Percentiles rank a stretch among this genome's conserved stretches.
Conservation (phyloP, 805 yeast genomes). For the Lachancea kluyveri region DNA sequence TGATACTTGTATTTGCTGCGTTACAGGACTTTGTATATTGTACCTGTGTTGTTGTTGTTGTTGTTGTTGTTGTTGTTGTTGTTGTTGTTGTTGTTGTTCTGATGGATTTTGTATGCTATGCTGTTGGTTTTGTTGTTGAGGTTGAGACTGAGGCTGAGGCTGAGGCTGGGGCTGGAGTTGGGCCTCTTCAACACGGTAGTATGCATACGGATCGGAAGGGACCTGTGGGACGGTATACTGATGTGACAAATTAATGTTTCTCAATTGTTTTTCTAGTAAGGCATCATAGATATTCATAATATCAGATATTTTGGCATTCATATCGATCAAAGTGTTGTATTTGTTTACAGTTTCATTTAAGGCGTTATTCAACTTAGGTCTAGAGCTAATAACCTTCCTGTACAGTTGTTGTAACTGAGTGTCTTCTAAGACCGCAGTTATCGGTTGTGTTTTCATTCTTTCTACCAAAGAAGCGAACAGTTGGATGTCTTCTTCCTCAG, state of each 20-base stretch:
- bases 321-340: conserved; percentile 60
- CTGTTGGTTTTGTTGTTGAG: conserved; percentile 10
- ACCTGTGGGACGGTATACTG: conserved; percentile 23
- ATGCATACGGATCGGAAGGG: conserved; percentile 24
- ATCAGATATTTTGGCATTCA: conserved; percentile 74
- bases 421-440: conserved; percentile 33
- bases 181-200: conserved; percentile 13
- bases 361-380: conserved; percentile 63
- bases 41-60: conserved; percentile 5
- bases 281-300: conserved; percentile 72
- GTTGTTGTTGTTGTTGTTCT: conserved; percentile 8
- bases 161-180: conserved; percentile 1
- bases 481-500: conserved; percentile 66
- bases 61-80: conserved; percentile 9
- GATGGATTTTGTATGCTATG: conserved; percentile 7
- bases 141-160: conserved; percentile 1
- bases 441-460: conserved; percentile 41
- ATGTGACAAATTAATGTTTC: conserved; percentile 32
- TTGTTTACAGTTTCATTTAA: conserved; percentile 51
- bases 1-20: neutral
- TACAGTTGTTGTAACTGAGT: conserved; percentile 37
- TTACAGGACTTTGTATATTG: neutral
- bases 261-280: conserved; percentile 53
- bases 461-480: conserved; percentile 64
- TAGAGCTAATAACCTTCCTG: conserved; percentile 49